Evolutionary conservation across 805 yeast genomes (phyloP), one percentile per base, ranked within the genome.

Genomic region (Candida ascalaphidarum): DNA sequence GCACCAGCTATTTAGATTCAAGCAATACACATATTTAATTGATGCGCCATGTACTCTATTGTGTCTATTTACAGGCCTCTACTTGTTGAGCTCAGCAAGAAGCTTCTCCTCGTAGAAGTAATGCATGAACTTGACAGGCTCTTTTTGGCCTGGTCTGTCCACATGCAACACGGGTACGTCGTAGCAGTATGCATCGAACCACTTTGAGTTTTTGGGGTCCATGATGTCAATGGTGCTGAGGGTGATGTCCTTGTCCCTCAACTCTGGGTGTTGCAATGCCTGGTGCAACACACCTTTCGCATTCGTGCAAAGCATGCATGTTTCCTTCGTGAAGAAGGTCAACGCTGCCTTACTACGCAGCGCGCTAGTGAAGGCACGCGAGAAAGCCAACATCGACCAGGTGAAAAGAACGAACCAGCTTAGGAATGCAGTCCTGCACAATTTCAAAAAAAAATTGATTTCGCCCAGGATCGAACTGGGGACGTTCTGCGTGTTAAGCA

Each of bases 401-500:
- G n/a, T n/a, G n/a, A n/a, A n/a, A n/a, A n/a, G n/a, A n/a, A n/a
- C n/a, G n/a, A n/a, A n/a, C n/a, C n/a, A n/a, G n/a, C n/a, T n/a
- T n/a, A n/a, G n/a, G n/a, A n/a, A n/a, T n/a, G n/a, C n/a, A n/a
- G n/a, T n/a, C n/a, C n/a, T n/a, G n/a, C n/a, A n/a, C n/a, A n/a
- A n/a, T n/a, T n/a, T n/a, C n/a, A n/a, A 17, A 17, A 17, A 17
- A 17, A 17, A 28, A 21, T 22, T 86, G 96, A 85, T 81, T 84
- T 78, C 81, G 86, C 96, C 96, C 96, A 88, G 96, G 96, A 85
- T 89, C 96, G 96, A 89, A 89, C 96, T 86, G 96, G 96, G 96
- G 96, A 89, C 96, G 86, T 83, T 83, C 92, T 85, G 95, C 96
- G 96, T 88, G 96, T 88, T 85, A 88, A 84, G 96, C 96, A 86